phyloP scores from a whole-genome alignment of 495 filamentous ascomycete genomes.

The Entonaema liquescens region DNA sequence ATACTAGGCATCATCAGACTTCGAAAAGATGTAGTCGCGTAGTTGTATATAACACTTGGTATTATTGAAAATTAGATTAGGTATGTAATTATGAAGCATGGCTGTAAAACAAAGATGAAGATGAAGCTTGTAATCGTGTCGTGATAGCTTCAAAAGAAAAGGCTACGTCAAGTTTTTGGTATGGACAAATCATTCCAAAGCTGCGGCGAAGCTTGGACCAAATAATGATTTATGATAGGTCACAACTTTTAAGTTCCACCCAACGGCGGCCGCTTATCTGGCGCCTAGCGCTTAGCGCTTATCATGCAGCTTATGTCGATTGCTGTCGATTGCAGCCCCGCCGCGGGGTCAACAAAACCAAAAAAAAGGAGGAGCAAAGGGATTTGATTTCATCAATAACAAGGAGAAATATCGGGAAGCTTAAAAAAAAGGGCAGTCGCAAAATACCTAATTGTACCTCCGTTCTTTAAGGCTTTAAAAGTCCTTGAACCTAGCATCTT shows the following conservation, averaged over 20 bases:
- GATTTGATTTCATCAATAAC: constrained; percentile 3
- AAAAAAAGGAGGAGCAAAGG: constrained; percentile 8
- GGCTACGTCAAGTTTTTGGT: constrained; percentile 1
- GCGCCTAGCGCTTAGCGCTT: constrained; percentile 33
- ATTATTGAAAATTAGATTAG: constrained; percentile 8
- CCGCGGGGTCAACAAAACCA: constrained; percentile 28
- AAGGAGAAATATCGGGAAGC: constrained; percentile 37
- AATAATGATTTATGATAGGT: constrained; percentile 6
- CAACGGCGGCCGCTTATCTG: constrained; percentile 24
- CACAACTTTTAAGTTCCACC: constrained; percentile 6
- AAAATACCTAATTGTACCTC: background rate
- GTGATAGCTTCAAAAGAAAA: constrained; percentile 42
- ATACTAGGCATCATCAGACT: background rate
- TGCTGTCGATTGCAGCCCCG: constrained; percentile 24
- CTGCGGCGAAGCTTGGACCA: constrained; percentile 12
- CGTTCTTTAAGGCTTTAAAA: background rate
- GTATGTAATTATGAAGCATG: constrained; percentile 45
- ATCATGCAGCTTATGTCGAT: background rate
- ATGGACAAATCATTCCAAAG: constrained; percentile 6
- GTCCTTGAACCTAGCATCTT: background rate
- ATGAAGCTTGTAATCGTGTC: constrained; percentile 7
- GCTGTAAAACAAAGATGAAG: background rate
- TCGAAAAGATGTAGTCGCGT: background rate
- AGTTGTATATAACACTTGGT: constrained; percentile 15
- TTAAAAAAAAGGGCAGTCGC: background rate